These are phyloP conservation scores for Choanephora cucurbitarum DNA, from an alignment of 371 early-diverging fungal genomes.

Conservation along the genomic window DNA sequence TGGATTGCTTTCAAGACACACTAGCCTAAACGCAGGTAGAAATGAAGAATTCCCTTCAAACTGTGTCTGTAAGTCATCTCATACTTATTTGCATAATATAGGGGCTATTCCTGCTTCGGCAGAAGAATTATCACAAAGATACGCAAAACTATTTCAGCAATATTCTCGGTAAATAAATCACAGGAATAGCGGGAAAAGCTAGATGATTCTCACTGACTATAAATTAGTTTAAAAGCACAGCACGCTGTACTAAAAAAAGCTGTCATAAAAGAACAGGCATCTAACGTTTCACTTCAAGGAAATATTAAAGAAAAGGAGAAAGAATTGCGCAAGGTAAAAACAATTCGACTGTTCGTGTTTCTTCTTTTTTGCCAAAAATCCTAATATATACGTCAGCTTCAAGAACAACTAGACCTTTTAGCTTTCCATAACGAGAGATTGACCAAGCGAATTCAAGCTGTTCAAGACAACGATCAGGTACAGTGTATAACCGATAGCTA, in stretches of 20 bases:
- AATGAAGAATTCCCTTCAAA: not conserved
- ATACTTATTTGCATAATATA: constrained; percentile 10
- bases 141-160: constrained; percentile 61
- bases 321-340: constrained; percentile 59
- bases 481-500: too few species aligned
- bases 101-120: constrained; percentile 50
- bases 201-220: not conserved
- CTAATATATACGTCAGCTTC: constrained; percentile 25
- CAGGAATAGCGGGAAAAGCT: too few species aligned
- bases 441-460: constrained; percentile 64
- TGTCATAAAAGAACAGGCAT: constrained; percentile 64
- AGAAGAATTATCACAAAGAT: constrained; percentile 65
- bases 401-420: constrained; percentile 65
- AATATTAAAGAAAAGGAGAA: constrained; percentile 68
- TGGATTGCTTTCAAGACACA: constrained; percentile 36
- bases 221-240: constrained; percentile 61
- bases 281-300: constrained; percentile 56
- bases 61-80: not conserved
- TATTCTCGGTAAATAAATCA: constrained; percentile 57
- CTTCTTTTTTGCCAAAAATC: not conserved
- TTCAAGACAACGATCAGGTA: constrained; percentile 57
- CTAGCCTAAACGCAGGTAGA: constrained; percentile 37
- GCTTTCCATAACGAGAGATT: constrained; percentile 68
- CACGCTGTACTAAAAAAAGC: constrained; percentile 66
- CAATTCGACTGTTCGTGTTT: not conserved